phyloP scores from a whole-genome alignment of 2,329 filamentous ascomycete species.

The Pseudocercospora cruenta region DNA sequence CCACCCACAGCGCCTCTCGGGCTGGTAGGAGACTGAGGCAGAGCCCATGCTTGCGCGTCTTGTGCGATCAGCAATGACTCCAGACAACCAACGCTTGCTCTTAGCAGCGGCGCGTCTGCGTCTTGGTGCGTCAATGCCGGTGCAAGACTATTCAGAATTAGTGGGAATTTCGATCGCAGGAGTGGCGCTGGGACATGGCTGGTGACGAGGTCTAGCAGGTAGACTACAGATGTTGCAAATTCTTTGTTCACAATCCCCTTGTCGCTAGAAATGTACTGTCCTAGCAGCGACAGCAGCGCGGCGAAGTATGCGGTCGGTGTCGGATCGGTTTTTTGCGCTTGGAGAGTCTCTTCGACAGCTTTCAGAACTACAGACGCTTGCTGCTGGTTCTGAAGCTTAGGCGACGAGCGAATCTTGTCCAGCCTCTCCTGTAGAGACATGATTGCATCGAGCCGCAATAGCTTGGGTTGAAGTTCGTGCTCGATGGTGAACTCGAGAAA shows the following conservation, averaged over 20 bases:
- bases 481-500: not conserved
- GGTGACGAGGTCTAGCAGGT: slow-evolving; percentile 91
- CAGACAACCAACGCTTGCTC: slow-evolving; percentile 87
- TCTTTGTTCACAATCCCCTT: slow-evolving; percentile 76
- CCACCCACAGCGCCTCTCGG: slow-evolving; percentile 86
- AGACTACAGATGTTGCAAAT: slow-evolving; percentile 82
- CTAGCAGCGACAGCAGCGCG: slow-evolving; percentile 85
- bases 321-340: slow-evolving; percentile 79
- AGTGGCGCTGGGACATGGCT: slow-evolving; percentile 82
- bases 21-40: slow-evolving; percentile 79
- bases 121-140: slow-evolving; percentile 79
- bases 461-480: not conserved
- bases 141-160: slow-evolving; percentile 84
- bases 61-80: slow-evolving; percentile 91
- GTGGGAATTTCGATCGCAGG: slow-evolving; percentile 90
- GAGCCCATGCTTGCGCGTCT: slow-evolving; percentile 83
- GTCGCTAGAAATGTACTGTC: slow-evolving; percentile 68
- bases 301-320: slow-evolving; percentile 94
- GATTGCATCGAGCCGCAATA: slow-evolving; percentile 18
- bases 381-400: slow-evolving; percentile 92
- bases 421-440: slow-evolving; percentile 83
- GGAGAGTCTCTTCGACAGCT: slow-evolving; percentile 89
- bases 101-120: slow-evolving; percentile 82
- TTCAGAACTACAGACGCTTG: slow-evolving; percentile 86
- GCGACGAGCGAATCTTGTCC: slow-evolving; percentile 89